These are phyloP conservation scores for Sporothrix humicola DNA, from an alignment of 2,329 filamentous ascomycete species.

Conservation along the genomic window DNA sequence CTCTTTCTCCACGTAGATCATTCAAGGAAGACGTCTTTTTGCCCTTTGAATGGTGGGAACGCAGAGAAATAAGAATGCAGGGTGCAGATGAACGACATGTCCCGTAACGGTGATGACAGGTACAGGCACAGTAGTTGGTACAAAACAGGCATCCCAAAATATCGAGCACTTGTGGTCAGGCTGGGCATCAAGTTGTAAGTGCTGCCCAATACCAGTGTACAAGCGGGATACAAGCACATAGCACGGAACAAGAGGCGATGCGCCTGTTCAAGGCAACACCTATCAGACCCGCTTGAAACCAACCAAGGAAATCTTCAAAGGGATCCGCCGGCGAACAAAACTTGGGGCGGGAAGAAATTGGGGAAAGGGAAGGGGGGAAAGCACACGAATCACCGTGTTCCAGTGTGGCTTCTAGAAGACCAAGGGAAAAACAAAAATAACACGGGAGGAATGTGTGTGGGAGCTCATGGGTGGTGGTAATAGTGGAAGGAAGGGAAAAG, in stretches of 20 bases:
- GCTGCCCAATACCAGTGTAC: background rate
- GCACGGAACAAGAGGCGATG: background rate
- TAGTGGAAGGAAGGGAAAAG: background rate
- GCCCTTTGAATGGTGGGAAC: background rate
- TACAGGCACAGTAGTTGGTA: background rate
- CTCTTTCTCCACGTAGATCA: conserved; percentile 12
- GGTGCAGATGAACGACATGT: background rate
- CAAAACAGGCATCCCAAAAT: background rate
- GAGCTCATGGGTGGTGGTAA: too few species aligned
- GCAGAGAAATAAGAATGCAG: background rate
- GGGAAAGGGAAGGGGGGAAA: background rate
- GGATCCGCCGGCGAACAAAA: conserved; percentile 5
- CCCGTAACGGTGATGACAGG: background rate
- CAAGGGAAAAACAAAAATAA: background rate
- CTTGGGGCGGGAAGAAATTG: background rate
- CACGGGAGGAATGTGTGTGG: background rate
- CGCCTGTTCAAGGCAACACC: background rate
- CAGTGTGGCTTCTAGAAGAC: conserved; percentile 24
- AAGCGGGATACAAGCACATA: background rate
- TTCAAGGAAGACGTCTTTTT: background rate
- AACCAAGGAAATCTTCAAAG: background rate
- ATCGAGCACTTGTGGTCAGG: background rate
- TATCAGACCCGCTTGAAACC: conserved; percentile 23
- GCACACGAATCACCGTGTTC: background rate
- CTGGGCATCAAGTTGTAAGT: background rate